Evolutionary conservation across 768 basidiomycete species (phyloP), one percentile per base, ranked within the genome.

Genomic region (Strobilomyces echinocephalus): DNA sequence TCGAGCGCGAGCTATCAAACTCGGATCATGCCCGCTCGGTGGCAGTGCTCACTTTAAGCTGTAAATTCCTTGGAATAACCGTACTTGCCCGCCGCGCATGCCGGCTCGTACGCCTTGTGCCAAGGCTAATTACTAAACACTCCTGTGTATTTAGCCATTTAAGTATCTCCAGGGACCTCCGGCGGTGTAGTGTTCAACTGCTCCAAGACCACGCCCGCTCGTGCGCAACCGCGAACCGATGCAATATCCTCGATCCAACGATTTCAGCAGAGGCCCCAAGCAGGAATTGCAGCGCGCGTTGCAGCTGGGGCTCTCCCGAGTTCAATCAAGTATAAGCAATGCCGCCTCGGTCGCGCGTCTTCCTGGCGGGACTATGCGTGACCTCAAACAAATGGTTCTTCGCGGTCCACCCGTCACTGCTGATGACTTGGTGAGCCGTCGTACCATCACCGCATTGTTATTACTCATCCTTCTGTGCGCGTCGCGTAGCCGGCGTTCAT

Each of bases 401-500:
- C 65, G 64, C 31, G 72, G 71, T 9, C 49, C 60, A 16, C 63
- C 60, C 14, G 52, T 72, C 36, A 52, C 56, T 41, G 12, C 51
- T 5, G 33, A 45, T 5, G 71, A 72, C 38, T 54, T 73, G 43
- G 71, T 74, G 30, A 38, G 71, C 24, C 34, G 11, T 48, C 35
- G 4, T 30, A 20, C 38, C 12, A 21, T 33, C 38, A 18, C 14
- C 31, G 3, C 16, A 36, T 15, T 9, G n/a, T 33, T 16, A 20
- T 46, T 12, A 15, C 31, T 53, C 35, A 50, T 24, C 2, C 36
- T 15, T 33, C 41, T 46, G 7, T 50, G 56, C 9, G 8, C 8
- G 8, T 16, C 26, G 15, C 31, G 28, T 26, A 84, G 83, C 73
- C 74, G 28, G 80, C 79, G 14, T 73, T 76, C 47, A 51, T 68